Evolutionary conservation across 495 filamentous ascomycete genomes (phyloP).

Genomic region (Darksidea phi): DNA sequence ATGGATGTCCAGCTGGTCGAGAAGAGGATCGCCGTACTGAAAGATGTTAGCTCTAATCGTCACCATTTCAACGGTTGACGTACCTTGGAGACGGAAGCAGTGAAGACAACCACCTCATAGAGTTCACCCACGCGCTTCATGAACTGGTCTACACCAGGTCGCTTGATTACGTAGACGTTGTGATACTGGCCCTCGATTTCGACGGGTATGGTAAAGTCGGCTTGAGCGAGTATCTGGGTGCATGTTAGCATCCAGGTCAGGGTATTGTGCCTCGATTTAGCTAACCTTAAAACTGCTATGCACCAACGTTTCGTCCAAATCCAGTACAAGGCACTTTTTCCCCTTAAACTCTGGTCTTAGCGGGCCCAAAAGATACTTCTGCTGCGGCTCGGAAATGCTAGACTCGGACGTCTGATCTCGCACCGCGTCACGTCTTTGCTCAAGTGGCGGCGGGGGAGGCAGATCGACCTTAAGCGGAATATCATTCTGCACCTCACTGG

Average conservation of each 20-base stretch:
- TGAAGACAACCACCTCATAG: conserved; percentile 98
- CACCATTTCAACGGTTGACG: conserved; percentile 31
- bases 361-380: conserved; percentile 78
- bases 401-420: conserved; percentile 38
- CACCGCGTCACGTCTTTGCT: conserved; percentile 45
- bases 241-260: conserved; percentile 31
- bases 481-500: conserved; percentile 39
- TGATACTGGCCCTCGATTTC: conserved; percentile 99
- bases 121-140: conserved; percentile 98
- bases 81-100: conserved; percentile 97
- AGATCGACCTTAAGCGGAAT: conserved; percentile 42
- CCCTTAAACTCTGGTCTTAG: conserved; percentile 72
- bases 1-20: conserved; percentile 97
- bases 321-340: conserved; percentile 91
- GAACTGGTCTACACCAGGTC: conserved; percentile 94
- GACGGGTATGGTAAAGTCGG: conserved; percentile 98
- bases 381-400: conserved; percentile 43
- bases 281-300: conserved; percentile 98
- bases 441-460: conserved; percentile 62
- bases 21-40: conserved; percentile 91
- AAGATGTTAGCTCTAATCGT: conserved; percentile 11
- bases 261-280: background rate
- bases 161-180: conserved; percentile 99
- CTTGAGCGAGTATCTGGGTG: conserved; percentile 89
- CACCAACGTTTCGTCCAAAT: conserved; percentile 97